A percentile compares a stretch with the other conserved stretches of the same genome.
Evolutionary conservation across 2,329 filamentous ascomycete genomes (phyloP).

Genomic region (Drechslerella dactyloides): DNA sequence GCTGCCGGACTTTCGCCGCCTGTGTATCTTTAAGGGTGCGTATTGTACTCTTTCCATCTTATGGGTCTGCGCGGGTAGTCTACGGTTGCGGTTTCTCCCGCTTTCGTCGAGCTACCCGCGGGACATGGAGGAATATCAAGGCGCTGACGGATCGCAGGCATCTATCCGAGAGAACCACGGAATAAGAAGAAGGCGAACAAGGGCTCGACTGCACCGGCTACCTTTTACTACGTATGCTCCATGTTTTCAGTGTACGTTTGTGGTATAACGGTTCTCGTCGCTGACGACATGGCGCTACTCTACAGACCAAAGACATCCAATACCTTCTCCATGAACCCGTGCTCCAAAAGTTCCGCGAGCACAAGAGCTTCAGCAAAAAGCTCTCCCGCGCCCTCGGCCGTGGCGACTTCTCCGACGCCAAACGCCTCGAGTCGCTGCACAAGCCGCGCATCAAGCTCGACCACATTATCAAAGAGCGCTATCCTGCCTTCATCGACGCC

Average conservation of each 20-base stretch:
- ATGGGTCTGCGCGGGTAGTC: too few species aligned
- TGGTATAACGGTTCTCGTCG: not conserved
- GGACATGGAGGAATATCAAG: too few species aligned
- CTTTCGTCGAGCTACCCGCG: too few species aligned
- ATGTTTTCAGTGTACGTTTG: not conserved
- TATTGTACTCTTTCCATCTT: not conserved
- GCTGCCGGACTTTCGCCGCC: slow-evolving; percentile 92
- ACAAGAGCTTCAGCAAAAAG: slow-evolving; percentile 97
- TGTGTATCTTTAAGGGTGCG: slow-evolving; percentile 95
- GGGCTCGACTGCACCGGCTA: slow-evolving; percentile 85
- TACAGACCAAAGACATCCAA: slow-evolving; percentile 85
- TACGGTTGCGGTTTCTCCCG: too few species aligned
- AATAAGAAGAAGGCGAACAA: slow-evolving; percentile 97
- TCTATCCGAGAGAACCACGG: slow-evolving; percentile 95
- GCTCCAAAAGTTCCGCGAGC: slow-evolving; percentile 91
- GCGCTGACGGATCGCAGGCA: slow-evolving; percentile 63
- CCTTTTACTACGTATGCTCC: slow-evolving; percentile 72
- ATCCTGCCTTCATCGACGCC: slow-evolving; percentile 94
- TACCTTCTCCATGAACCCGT: slow-evolving; percentile 97
- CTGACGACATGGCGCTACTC: not conserved
- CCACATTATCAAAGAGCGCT: slow-evolving; percentile 96
- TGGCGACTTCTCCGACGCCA: slow-evolving; percentile 87
- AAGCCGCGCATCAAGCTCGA: slow-evolving; percentile 90
- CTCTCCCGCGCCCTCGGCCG: slow-evolving; percentile 89
- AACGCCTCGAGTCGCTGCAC: slow-evolving; percentile 86